These are phyloP conservation scores for Rhynchospora breviuscula DNA, from an alignment of 176 grass and related monocot genomes.

Conservation along the genomic window DNA sequence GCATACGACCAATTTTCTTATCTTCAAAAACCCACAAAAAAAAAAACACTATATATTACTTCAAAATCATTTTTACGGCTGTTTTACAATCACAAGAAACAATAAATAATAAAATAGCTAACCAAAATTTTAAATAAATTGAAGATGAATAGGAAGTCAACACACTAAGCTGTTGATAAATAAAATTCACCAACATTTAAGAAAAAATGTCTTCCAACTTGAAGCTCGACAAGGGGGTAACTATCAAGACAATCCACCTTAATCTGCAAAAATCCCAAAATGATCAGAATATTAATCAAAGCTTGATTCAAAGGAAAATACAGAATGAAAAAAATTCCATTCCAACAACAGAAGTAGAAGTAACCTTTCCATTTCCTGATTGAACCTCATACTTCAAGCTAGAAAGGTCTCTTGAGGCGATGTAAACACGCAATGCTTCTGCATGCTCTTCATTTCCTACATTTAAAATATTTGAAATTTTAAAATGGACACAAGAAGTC, in stretches of 20 bases:
- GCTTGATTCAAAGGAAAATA: not conserved
- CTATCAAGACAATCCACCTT: slow-evolving; percentile 54
- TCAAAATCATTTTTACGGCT: not conserved
- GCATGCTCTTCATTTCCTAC: slow-evolving; percentile 59
- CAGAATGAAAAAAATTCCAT: not conserved
- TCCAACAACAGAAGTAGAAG: not conserved
- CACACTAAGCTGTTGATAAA: slow-evolving; percentile 35
- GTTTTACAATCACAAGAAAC: not conserved
- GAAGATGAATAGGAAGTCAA: not conserved
- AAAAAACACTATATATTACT: slow-evolving; percentile 12
- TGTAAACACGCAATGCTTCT: slow-evolving; percentile 54
- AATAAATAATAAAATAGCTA: not conserved
- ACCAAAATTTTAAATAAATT: slow-evolving; percentile 20
- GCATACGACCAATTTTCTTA: not conserved
- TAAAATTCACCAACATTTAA: slow-evolving; percentile 63
- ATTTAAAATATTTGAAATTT: not conserved
- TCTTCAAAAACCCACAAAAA: not conserved
- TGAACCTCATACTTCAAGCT: slow-evolving; percentile 71
- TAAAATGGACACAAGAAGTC: not conserved
- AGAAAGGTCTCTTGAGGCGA: slow-evolving; percentile 58
- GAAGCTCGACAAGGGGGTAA: slow-evolving; percentile 46
- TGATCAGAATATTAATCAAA: not conserved
- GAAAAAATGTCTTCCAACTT: slow-evolving; percentile 67
- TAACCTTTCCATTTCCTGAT: slow-evolving; percentile 71
- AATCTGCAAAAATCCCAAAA: slow-evolving; percentile 42